Evolutionary conservation across 176 grass and related monocot species (phyloP).

Genomic region (Bolboschoenus planiculmis): DNA sequence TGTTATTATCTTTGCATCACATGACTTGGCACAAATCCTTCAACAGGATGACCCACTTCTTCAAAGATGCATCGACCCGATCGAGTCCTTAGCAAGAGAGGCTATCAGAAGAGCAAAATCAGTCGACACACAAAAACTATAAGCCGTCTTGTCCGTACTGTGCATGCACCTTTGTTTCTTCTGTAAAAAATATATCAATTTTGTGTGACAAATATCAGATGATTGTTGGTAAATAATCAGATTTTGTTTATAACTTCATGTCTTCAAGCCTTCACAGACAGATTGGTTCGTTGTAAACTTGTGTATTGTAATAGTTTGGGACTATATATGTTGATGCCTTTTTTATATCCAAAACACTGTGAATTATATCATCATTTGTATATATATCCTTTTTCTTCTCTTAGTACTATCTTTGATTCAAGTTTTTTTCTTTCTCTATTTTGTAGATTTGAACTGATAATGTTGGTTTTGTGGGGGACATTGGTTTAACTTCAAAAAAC

Average conservation of each 20-base stretch:
- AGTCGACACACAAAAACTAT: neutral
- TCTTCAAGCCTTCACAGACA: neutral
- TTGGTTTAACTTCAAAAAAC: neutral
- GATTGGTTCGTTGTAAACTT: neutral
- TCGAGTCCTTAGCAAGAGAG: slow-evolving; percentile 56
- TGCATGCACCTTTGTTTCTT: neutral
- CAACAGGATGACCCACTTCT: slow-evolving; percentile 60
- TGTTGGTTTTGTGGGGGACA: neutral
- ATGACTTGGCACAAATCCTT: slow-evolving; percentile 50
- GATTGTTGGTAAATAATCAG: too few relatives aligned
- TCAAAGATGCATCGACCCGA: slow-evolving; percentile 56
- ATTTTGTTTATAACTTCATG: neutral
- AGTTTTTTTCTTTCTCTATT: neutral
- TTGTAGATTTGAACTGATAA: neutral
- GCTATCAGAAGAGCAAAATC: slow-evolving; percentile 31
- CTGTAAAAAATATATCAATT: neutral
- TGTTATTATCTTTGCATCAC: slow-evolving; percentile 58
- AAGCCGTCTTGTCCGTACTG: neutral
- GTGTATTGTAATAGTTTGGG: neutral
- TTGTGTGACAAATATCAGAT: too few relatives aligned
- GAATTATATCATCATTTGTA: neutral
- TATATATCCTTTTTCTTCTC: neutral
- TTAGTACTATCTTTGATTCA: neutral
- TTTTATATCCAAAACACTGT: neutral
- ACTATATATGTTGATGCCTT: neutral